phyloP scores from a whole-genome alignment of 78 protist genomes.

The Dictyostelium brefeldianum region DNA sequence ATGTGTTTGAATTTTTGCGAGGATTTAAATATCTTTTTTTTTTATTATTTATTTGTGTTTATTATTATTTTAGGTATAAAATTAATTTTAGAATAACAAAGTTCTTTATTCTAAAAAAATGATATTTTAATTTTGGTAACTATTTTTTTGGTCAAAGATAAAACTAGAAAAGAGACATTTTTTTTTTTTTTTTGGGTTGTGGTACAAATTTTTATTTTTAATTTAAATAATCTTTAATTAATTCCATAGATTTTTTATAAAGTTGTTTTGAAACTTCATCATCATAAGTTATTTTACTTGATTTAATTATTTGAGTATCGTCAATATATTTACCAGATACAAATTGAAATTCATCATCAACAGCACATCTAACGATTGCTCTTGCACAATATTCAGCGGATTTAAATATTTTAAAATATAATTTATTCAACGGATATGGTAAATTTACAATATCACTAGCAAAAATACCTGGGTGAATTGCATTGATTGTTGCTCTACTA shows the following conservation, averaged over 20 bases:
- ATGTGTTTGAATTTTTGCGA: no score
- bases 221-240: conserved; percentile 27
- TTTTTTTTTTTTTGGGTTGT: no score
- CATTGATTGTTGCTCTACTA: background rate
- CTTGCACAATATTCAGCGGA: conserved; percentile 59
- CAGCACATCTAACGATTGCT: conserved; percentile 9
- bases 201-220: conserved; percentile 8
- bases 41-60: no score
- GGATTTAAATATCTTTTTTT: no score
- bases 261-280: conserved; percentile 17
- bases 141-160: no score
- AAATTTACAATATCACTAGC: conserved; percentile 68
- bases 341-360: background rate
- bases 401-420: conserved; percentile 55
- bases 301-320: background rate
- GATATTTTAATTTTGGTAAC: no score
- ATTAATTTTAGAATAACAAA: no score
- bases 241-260: conserved; percentile 1
- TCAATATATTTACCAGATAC: conserved; percentile 44
- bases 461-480: conserved; percentile 68
- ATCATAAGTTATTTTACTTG: conserved; percentile 11
- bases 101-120: no score
- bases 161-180: no score
- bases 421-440: conserved; percentile 38
- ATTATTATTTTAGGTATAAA: no score